phyloP scores from a whole-genome alignment of 2,329 filamentous ascomycete genomes.

The Aspergillus hortae region DNA sequence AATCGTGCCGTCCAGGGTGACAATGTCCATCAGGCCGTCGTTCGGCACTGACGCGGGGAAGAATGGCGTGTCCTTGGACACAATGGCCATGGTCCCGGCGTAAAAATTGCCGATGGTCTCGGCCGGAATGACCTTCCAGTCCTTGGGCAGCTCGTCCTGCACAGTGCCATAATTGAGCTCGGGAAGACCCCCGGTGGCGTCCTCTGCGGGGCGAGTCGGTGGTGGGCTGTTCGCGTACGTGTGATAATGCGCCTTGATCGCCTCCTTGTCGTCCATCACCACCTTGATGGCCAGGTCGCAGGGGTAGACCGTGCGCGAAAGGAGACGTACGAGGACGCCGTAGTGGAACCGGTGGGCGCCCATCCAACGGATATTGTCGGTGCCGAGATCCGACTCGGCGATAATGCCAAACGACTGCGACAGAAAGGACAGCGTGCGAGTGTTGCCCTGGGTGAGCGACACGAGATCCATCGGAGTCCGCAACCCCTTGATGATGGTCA shows the following conservation, averaged over 20 bases:
- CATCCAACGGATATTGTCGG: constrained; percentile 92
- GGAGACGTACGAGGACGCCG: constrained; percentile 73
- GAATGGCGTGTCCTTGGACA: constrained; percentile 83
- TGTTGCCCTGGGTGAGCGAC: constrained; percentile 78
- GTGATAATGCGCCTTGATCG: constrained; percentile 70
- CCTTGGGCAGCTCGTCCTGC: constrained; percentile 69
- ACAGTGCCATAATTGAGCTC: constrained; percentile 74
- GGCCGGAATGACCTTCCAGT: constrained; percentile 70
- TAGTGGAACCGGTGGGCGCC: constrained; percentile 79
- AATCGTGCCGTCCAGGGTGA: constrained; percentile 75
- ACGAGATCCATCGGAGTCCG: constrained; percentile 81
- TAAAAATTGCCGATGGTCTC: constrained; percentile 89
- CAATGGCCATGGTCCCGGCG: constrained; percentile 89
- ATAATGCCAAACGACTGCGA: constrained; percentile 88
- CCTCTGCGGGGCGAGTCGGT: constrained; percentile 17
- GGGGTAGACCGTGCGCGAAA: constrained; percentile 76
- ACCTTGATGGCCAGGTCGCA: constrained; percentile 85
- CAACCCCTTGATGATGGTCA: constrained; percentile 82
- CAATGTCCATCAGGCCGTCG: constrained; percentile 82
- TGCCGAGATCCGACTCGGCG: constrained; percentile 84
- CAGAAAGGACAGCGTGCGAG: constrained; percentile 77
- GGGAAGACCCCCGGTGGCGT: constrained; percentile 59
- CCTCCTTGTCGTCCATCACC: constrained; percentile 70
- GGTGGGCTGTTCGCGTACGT: constrained; percentile 39
- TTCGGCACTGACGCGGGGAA: constrained; percentile 73